Evolutionary conservation across 1,284 basidiomycete genomes (phyloP), one percentile per base, ranked within the genome.

Genomic region (Salmacisia buchloeana): DNA sequence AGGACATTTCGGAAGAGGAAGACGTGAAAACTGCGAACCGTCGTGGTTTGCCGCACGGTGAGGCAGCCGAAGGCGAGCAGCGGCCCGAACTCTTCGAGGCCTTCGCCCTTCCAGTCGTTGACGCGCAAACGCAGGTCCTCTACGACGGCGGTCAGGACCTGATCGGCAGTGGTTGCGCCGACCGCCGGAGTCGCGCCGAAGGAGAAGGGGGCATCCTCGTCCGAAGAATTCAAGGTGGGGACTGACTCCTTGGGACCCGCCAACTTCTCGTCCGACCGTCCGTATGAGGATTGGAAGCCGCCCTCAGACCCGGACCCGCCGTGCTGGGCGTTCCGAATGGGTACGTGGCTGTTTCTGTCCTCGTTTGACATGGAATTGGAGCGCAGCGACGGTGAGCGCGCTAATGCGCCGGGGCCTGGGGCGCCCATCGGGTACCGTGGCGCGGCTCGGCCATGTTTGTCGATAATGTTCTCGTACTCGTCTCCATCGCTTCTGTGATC

Each of bases 1-100:
- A 98, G 88, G 10, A 94, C 94, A 77, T 97, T 91, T 74, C 89
- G 88, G 85, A 97, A 97, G 43, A 98, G 86, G 81, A 97, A 97
- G 63, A 97, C 91, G 77, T 89, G 91, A 80, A 94, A 94, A 78
- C 94, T 91, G 62, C 91, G 86, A 29, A 92, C 87, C 62, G 92
- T 86, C 10, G 87, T 82, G 72, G 93, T 92, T 63, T 94, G 88
- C 56, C 92, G 86, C 45, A 97, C 92, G 49, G 87, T 87, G 33
- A 97, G 83, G 54, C 92, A 84, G 80, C 97, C 93, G 80, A 92
- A 96, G 84, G 97, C 90, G 69, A 89, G 88, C 45, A 97, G 83
- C 0, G 87, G 84, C 1, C 94, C 94, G 38, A 97, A 86, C 25
- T 80, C 78, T 58, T 90, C 89, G 13, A 90, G 86, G 1, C 91